Conservation (phyloP, 305 asterid species). For the Fraxinus paxiana region DNA sequence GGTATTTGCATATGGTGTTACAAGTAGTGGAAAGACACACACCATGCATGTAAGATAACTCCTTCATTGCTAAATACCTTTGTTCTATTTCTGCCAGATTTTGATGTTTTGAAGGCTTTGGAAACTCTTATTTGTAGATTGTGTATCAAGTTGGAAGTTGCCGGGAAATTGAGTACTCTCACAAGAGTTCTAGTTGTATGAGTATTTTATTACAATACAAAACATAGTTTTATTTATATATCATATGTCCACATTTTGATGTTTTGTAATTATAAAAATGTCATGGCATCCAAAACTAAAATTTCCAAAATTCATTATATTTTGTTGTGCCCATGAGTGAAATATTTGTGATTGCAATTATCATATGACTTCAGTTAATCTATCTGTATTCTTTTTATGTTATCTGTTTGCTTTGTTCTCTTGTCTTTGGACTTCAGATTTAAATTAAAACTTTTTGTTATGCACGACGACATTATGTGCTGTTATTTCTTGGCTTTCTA, state of each 20-base stretch:
- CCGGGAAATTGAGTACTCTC: constrained; percentile 6
- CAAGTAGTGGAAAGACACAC: constrained; percentile 99
- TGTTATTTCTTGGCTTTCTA: constrained; percentile 19
- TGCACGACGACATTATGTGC: constrained; percentile 15
- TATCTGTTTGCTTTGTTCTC: constrained; percentile 12
- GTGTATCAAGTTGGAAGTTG: constrained; percentile 6
- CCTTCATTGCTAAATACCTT: constrained; percentile 14
- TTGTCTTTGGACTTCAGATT: background rate
- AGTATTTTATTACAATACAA: background rate
- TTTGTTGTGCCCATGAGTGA: constrained; percentile 19
- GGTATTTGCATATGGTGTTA: constrained; percentile 98
- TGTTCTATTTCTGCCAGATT: constrained; percentile 12
- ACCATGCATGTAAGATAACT: constrained; percentile 91
- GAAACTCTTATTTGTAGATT: constrained; percentile 13
- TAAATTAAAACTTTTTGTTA: constrained; percentile 15
- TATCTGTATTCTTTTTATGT: constrained; percentile 11
- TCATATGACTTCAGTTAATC: background rate
- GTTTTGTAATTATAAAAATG: constrained; percentile 3
- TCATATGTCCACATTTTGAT: constrained; percentile 5
- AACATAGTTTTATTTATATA: background rate
- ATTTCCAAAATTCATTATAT: background rate
- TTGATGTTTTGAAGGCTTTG: constrained; percentile 12
- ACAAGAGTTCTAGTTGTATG: background rate
- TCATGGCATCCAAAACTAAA: constrained; percentile 19
- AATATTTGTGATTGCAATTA: constrained; percentile 13